These are phyloP conservation scores for Apiospora kogelbergensis DNA, from an alignment of 2,329 filamentous ascomycete species.

Conservation along the genomic window DNA sequence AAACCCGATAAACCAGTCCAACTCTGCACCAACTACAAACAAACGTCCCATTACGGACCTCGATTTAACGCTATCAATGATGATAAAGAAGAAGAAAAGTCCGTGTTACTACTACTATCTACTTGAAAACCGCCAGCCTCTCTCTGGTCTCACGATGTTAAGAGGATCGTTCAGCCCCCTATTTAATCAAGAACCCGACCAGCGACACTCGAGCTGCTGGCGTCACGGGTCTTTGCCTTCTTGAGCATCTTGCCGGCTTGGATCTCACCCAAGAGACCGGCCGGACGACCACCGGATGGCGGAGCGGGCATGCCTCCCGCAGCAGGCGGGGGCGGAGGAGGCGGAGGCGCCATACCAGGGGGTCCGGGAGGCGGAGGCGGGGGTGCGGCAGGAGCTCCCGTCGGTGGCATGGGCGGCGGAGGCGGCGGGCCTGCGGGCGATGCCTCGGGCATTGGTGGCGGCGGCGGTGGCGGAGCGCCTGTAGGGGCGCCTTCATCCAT, in stretches of 20 bases:
- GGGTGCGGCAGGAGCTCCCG: slow-evolving; percentile 38
- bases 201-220: slow-evolving; percentile 68
- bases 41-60: not conserved
- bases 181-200: slow-evolving; percentile 68
- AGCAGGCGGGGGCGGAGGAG: slow-evolving; percentile 46
- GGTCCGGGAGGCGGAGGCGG: slow-evolving; percentile 47
- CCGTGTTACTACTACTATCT: not conserved
- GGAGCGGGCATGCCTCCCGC: slow-evolving; percentile 45
- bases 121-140: not conserved
- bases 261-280: slow-evolving; percentile 78
- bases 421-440: slow-evolving; percentile 39
- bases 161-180: not conserved
- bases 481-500: slow-evolving; percentile 30
- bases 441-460: slow-evolving; percentile 36
- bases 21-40: not conserved
- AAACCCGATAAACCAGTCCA: no score
- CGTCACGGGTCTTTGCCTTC: slow-evolving; percentile 90
- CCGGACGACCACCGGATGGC: slow-evolving; percentile 46
- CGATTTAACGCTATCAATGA: not conserved
- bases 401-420: slow-evolving; percentile 38
- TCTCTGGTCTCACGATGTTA: not conserved
- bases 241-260: slow-evolving; percentile 74
- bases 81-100: not conserved
- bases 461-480: slow-evolving; percentile 31
- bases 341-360: slow-evolving; percentile 39